Evolutionary conservation across 208 protist species (phyloP).

Genomic region (Trypanosomatidae sp.): DNA sequence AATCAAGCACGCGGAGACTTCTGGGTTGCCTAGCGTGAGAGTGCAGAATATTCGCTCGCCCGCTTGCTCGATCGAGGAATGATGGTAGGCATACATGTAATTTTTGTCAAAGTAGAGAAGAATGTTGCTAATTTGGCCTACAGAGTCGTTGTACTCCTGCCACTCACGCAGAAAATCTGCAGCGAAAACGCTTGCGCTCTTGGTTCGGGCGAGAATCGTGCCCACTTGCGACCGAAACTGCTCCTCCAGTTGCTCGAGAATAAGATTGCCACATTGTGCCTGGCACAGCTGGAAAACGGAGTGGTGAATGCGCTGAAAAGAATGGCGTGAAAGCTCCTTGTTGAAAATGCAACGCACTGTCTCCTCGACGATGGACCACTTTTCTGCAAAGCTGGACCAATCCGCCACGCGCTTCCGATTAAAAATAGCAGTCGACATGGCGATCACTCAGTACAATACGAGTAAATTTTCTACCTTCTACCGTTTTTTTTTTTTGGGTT

Average conservation of each 20-base stretch:
- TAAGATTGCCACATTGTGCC: conserved; percentile 30
- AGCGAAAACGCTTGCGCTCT: conserved; percentile 29
- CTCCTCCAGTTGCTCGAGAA: conserved; percentile 47
- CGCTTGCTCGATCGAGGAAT: conserved; percentile 43
- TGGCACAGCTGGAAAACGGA: conserved; percentile 76
- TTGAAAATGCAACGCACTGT: conserved; percentile 50
- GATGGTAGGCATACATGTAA: conserved; percentile 33
- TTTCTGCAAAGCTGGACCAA: conserved; percentile 32
- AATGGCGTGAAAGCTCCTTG: conserved; percentile 45
- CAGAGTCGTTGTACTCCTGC: conserved; percentile 44
- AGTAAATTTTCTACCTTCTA: background rate
- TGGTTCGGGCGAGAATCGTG: conserved; percentile 29
- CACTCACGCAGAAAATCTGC: conserved; percentile 44
- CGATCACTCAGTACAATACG: conserved; percentile 3
- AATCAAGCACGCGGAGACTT: conserved; percentile 11
- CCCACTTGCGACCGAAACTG: conserved; percentile 33
- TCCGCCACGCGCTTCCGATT: conserved; percentile 33
- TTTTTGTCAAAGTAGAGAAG: conserved; percentile 71
- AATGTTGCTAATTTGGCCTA: conserved; percentile 47
- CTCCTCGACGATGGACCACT: conserved; percentile 63
- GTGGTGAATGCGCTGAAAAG: conserved; percentile 80
- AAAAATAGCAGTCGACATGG: conserved; percentile 9
- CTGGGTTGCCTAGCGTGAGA: conserved; percentile 19
- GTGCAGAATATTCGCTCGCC: conserved; percentile 56
- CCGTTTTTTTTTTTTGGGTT: background rate